A percentile compares a stretch with the other conserved stretches of the same genome.
Conservation (phyloP, 176 grass and related monocot species). For the Ensete glaucum region DNA sequence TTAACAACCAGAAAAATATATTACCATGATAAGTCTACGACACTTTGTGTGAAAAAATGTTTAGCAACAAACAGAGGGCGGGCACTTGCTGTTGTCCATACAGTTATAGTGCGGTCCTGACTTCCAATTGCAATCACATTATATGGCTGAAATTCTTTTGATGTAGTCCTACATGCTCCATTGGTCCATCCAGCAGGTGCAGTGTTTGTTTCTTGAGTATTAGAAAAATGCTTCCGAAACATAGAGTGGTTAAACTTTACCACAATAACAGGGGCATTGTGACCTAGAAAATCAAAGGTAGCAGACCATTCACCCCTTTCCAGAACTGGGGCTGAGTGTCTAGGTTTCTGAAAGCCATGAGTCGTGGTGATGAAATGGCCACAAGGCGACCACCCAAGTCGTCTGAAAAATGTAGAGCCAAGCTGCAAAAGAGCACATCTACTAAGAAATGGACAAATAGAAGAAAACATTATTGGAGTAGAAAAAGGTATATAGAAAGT, state of each 20-base stretch:
- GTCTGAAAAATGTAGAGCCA: conserved; percentile 96
- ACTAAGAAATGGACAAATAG: conserved; percentile 27
- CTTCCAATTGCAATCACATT: conserved; percentile 99
- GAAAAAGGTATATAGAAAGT: background rate
- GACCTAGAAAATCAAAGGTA: conserved; percentile 99
- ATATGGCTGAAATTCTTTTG: conserved; percentile 75
- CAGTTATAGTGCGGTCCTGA: conserved; percentile 95
- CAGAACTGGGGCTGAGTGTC: conserved; percentile 92
- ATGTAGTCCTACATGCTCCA: conserved; percentile 57
- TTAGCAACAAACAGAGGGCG: conserved; percentile 93
- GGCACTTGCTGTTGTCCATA: conserved; percentile 94
- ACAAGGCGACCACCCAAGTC: conserved; percentile 92
- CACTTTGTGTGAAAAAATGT: conserved; percentile 93
- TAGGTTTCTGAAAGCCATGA: conserved; percentile 97
- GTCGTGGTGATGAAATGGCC: conserved; percentile 97
- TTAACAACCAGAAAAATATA: conserved; percentile 9
- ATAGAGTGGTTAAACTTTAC: conserved; percentile 98
- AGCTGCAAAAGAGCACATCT: conserved; percentile 36
- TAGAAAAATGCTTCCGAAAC: conserved; percentile 68
- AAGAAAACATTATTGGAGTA: conserved; percentile 6
- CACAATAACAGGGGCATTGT: conserved; percentile 81
- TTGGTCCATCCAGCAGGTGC: conserved; percentile 64
- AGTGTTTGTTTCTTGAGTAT: conserved; percentile 46
- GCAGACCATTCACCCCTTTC: conserved; percentile 94
- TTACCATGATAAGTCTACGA: conserved; percentile 99